Evolutionary conservation across 1,284 basidiomycete genomes (phyloP).

Genomic region (Prillingera fragicola): DNA sequence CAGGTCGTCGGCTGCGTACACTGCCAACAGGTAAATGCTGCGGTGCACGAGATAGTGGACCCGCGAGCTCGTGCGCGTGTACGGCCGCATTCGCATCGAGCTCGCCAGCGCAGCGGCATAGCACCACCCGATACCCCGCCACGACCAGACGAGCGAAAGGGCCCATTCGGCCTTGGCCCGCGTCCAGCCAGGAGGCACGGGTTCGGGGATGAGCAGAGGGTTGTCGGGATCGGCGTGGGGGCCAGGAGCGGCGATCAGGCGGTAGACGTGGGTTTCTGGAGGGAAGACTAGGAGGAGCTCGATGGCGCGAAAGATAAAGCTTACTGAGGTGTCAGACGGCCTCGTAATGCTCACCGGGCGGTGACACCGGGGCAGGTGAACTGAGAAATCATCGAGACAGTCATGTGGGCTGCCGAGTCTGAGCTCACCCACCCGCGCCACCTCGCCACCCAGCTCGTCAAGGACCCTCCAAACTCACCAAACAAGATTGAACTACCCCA

Average conservation of each 20-base stretch:
- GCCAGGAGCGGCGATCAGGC: slow-evolving; percentile 10
- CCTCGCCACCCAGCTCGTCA: not conserved
- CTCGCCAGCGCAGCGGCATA: slow-evolving; percentile 24
- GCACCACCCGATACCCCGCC: slow-evolving; percentile 43
- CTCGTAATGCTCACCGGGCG: not conserved
- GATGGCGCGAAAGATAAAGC: slow-evolving; percentile 19
- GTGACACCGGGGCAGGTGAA: not conserved
- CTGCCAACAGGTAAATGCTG: slow-evolving; percentile 4
- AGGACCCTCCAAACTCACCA: slow-evolving; percentile 15
- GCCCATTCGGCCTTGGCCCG: slow-evolving; percentile 39
- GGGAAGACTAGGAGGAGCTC: slow-evolving; percentile 35
- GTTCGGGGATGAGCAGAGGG: slow-evolving; percentile 21
- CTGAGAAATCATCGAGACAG: not conserved
- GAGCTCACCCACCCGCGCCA: not conserved
- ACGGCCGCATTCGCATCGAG: slow-evolving; percentile 24
- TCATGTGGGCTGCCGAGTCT: not conserved
- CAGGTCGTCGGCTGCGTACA: slow-evolving; percentile 21
- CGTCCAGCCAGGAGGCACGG: slow-evolving; percentile 32
- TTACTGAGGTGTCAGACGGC: slow-evolving; percentile 2
- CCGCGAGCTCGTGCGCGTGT: slow-evolving; percentile 21
- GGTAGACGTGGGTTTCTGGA: slow-evolving; percentile 31
- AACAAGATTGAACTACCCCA: slow-evolving; percentile 27
- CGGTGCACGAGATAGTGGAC: slow-evolving; percentile 17
- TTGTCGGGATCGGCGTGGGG: not conserved
- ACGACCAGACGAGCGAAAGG: slow-evolving; percentile 28